phyloP scores from a whole-genome alignment of 2,329 filamentous ascomycete genomes.

The Colletotrichum chlorophyti region DNA sequence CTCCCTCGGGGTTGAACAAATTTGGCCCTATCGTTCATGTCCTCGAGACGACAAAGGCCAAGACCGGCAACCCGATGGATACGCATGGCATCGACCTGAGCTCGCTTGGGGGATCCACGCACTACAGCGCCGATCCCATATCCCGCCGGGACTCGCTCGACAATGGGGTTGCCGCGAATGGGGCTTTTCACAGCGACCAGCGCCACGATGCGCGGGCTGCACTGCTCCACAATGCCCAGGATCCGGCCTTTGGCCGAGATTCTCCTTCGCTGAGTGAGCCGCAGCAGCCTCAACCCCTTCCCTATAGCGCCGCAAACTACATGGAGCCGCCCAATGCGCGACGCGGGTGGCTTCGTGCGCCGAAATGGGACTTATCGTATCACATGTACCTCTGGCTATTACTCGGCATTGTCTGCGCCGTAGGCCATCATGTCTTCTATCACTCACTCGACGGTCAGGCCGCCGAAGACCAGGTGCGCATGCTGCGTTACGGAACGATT shows the following conservation, averaged over 20 bases:
- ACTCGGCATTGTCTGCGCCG: conserved; percentile 38
- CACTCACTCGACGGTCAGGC: conserved; percentile 36
- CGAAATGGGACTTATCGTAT: conserved; percentile 42
- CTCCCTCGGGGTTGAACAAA: background rate
- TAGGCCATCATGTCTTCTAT: conserved; percentile 45
- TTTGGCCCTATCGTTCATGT: conserved; percentile 3
- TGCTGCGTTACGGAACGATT: conserved; percentile 43
- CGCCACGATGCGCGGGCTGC: conserved; percentile 11
- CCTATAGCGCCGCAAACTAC: background rate
- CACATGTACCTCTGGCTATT: conserved; percentile 43
- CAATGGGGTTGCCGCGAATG: too few relatives aligned
- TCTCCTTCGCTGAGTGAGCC: background rate
- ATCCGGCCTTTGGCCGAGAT: background rate
- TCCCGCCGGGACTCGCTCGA: conserved; percentile 1
- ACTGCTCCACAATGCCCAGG: conserved; percentile 17
- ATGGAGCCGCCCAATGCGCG: background rate
- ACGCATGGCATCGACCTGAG: conserved; percentile 23
- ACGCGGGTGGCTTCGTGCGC: background rate
- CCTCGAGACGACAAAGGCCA: background rate
- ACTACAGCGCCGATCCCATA: conserved; percentile 8
- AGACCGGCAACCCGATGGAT: conserved; percentile 12
- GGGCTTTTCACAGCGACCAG: background rate
- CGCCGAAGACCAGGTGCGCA: conserved; percentile 40
- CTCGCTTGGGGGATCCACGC: conserved; percentile 23
- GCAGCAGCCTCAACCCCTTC: background rate